These are phyloP conservation scores for Tieghemiomyces parasiticus DNA, from an alignment of 192 early-diverging fungal genomes.

Conservation along the genomic window DNA sequence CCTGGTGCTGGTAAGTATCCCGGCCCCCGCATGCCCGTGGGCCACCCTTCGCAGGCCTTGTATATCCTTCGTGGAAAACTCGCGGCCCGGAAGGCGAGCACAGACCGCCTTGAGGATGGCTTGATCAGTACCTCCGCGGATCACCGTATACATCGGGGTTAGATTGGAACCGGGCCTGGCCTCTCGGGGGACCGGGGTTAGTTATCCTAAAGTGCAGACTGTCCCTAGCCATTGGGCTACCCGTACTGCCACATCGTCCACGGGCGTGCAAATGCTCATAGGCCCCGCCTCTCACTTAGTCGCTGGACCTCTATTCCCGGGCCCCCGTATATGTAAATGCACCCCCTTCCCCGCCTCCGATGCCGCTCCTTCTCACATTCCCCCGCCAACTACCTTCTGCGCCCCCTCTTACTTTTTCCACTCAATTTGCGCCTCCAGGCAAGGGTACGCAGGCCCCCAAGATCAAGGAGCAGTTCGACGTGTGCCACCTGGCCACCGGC, in stretches of 20 bases:
- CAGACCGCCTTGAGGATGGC: not conserved
- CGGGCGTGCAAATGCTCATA: no score
- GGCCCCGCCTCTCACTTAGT: no score
- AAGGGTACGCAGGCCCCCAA: conserved; percentile 92
- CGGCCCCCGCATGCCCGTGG: no score
- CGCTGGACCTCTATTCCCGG: no score
- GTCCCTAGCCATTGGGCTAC: no score
- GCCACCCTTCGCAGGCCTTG: no score
- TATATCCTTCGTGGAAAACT: conserved; percentile 1
- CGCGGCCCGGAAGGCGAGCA: not conserved
- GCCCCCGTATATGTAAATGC: no score
- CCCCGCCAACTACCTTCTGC: not conserved
- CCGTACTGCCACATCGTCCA: no score
- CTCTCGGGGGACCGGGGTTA: not conserved
- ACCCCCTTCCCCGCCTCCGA: no score
- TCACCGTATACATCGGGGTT: not conserved
- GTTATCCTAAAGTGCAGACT: no score
- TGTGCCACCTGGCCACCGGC: conserved; percentile 97
- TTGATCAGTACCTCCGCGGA: conserved; percentile 11
- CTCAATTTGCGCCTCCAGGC: conserved; percentile 18
- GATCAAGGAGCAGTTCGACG: conserved; percentile 91
- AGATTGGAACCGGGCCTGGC: not conserved
- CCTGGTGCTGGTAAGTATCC: conserved; percentile 63
- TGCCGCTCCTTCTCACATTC: conserved; percentile 7
- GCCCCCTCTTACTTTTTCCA: not conserved